A percentile compares a stretch with the other conserved stretches of the same genome.
Conservation (phyloP, 345 rosid genomes). For the Acer saccharum region DNA sequence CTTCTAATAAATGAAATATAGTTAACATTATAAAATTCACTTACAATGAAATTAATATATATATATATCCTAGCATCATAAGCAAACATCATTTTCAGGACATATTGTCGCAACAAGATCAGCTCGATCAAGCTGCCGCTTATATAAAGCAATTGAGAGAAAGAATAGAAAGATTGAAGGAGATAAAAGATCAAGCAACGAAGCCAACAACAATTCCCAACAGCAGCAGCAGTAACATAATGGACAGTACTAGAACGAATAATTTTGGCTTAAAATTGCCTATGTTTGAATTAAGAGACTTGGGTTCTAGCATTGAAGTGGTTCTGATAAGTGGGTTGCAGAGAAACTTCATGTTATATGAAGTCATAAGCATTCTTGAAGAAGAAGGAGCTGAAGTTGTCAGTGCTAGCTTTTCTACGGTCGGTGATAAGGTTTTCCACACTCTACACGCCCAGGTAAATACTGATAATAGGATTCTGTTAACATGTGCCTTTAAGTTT, state of each 20-base stretch:
- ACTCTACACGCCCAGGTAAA: conserved; percentile 57
- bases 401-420: conserved; percentile 40
- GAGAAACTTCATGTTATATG: conserved; percentile 39
- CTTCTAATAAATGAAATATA: too few relatives aligned
- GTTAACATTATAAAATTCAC: too few relatives aligned
- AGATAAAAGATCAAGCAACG: conserved; percentile 37
- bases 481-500: not conserved
- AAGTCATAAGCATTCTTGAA: conserved; percentile 44
- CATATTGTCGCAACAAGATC: conserved; percentile 40
- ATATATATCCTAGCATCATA: too few relatives aligned
- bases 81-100: conserved; percentile 23
- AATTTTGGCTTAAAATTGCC: conserved; percentile 26
- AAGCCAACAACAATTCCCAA: not conserved
- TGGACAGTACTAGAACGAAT: not conserved
- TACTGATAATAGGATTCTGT: not conserved
- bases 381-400: conserved; percentile 67
- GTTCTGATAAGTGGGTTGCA: conserved; percentile 38
- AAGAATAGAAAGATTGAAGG: conserved; percentile 39
- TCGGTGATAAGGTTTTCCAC: conserved; percentile 51
- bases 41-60: too few relatives aligned
- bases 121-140: conserved; percentile 43
- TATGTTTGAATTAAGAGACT: conserved; percentile 39
- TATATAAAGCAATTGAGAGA: conserved; percentile 46
- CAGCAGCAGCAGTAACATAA: too few relatives aligned
- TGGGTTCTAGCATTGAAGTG: conserved; percentile 46